Conservation (phyloP, 768 basidiomycete genomes). For the Mycena crocata region DNA sequence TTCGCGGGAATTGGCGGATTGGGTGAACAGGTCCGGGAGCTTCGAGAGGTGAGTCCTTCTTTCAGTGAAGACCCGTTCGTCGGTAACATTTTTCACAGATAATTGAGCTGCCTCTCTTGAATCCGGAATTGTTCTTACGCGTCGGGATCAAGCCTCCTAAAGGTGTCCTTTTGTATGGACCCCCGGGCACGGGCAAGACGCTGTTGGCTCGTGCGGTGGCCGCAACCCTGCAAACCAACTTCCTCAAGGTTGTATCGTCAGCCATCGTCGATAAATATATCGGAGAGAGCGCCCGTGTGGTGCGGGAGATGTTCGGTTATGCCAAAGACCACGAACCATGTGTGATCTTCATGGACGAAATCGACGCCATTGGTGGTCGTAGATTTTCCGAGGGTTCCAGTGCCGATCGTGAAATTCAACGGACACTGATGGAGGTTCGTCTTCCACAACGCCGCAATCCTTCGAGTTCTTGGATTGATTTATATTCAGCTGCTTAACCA, state of each 20-base stretch:
- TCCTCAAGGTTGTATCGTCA: constrained; percentile 98
- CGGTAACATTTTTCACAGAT: constrained; percentile 61
- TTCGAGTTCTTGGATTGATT: not conserved
- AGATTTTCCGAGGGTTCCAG: constrained; percentile 93
- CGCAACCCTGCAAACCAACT: constrained; percentile 93
- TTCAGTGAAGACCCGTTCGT: not conserved
- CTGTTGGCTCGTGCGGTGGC: constrained; percentile 94
- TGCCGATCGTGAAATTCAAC: constrained; percentile 98
- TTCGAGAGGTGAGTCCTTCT: constrained; percentile 80
- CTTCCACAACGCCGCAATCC: not conserved
- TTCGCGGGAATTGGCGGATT: constrained; percentile 98
- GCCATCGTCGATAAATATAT: constrained; percentile 99
- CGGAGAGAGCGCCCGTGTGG: constrained; percentile 94
- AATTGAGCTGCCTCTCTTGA: constrained; percentile 94
- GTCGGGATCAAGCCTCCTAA: constrained; percentile 96
- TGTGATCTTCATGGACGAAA: constrained; percentile 98
- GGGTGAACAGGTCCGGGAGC: constrained; percentile 94
- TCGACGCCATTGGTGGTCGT: constrained; percentile 95
- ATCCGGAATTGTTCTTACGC: constrained; percentile 96
- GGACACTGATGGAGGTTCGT: constrained; percentile 93
- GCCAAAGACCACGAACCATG: constrained; percentile 98
- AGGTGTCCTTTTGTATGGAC: constrained; percentile 97
- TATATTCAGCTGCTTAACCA: constrained; percentile 88
- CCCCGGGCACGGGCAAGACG: constrained; percentile 98
- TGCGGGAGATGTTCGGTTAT: constrained; percentile 99